Evolutionary conservation across 2,329 filamentous ascomycete species (phyloP).

Genomic region (Ophiocordyceps sinensis): DNA sequence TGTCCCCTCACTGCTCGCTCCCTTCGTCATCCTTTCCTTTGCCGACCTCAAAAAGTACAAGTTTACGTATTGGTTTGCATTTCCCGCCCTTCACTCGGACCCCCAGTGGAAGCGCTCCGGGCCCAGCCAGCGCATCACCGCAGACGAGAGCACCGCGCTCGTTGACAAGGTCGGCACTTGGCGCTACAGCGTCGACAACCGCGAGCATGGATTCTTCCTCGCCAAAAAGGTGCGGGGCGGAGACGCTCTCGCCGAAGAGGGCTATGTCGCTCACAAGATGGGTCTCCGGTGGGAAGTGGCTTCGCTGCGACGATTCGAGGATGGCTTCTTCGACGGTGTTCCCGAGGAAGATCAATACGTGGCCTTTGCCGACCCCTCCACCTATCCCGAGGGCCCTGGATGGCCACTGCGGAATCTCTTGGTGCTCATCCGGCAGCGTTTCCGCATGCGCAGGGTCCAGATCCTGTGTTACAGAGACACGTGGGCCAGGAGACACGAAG

Average conservation of each 20-base stretch:
- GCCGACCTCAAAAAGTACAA: constrained; percentile 96
- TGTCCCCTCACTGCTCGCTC: constrained; percentile 78
- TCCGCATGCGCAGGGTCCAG: constrained; percentile 61
- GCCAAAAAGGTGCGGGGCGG: constrained; percentile 53
- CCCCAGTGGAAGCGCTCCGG: constrained; percentile 60
- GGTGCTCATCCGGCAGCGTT: constrained; percentile 70
- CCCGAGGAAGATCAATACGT: constrained; percentile 65
- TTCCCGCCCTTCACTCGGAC: constrained; percentile 82
- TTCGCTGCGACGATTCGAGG: constrained; percentile 64
- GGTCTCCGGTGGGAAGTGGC: constrained; percentile 66
- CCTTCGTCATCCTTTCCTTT: constrained; percentile 80
- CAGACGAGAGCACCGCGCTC: constrained; percentile 60
- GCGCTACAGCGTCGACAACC: constrained; percentile 65
- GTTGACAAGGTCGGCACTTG: constrained; percentile 79
- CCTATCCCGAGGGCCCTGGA: constrained; percentile 71
- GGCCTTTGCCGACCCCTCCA: constrained; percentile 84
- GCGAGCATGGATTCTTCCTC: constrained; percentile 93
- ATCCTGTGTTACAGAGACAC: constrained; percentile 85
- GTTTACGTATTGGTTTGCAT: constrained; percentile 97
- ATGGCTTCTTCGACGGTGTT: constrained; percentile 68
- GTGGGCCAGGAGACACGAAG: constrained; percentile 61
- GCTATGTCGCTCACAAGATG: constrained; percentile 32
- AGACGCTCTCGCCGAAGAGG: constrained; percentile 29
- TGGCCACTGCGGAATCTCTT: constrained; percentile 90
- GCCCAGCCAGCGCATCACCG: constrained; percentile 39